A percentile compares a stretch with the other conserved stretches of the same genome.
phyloP scores from a whole-genome alignment of 805 yeast genomes.

The Sungouiozyma ichnusensis region DNA sequence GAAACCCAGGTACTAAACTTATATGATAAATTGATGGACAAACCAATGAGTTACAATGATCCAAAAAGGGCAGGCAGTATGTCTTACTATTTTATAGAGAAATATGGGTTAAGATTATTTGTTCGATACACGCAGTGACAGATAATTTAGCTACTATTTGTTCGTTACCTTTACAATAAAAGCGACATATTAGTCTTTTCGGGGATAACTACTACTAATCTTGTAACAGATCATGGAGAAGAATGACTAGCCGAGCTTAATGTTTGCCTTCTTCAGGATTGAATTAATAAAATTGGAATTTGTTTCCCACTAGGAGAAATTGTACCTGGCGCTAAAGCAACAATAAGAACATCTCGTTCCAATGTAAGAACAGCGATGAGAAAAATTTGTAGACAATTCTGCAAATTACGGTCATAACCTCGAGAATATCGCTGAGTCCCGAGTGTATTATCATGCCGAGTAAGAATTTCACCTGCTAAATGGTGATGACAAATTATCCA shows the following conservation, averaged over 20 bases:
- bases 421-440: slow-evolving; percentile 71
- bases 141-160: slow-evolving; percentile 85
- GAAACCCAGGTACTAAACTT: slow-evolving; percentile 6
- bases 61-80: slow-evolving; percentile 38
- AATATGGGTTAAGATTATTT: slow-evolving; percentile 73
- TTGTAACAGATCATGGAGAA: slow-evolving; percentile 55
- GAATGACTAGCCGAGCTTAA: slow-evolving; percentile 54
- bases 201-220: slow-evolving; percentile 88
- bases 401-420: slow-evolving; percentile 59
- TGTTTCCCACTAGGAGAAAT: slow-evolving; percentile 89
- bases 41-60: slow-evolving; percentile 33
- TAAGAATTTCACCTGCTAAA: slow-evolving; percentile 68
- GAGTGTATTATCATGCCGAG: slow-evolving; percentile 80
- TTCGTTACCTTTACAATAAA: slow-evolving; percentile 62
- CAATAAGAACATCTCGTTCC: slow-evolving; percentile 43
- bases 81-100: slow-evolving; percentile 48
- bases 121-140: slow-evolving; percentile 65
- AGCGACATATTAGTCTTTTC: slow-evolving; percentile 73
- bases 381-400: slow-evolving; percentile 26
- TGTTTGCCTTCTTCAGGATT: slow-evolving; percentile 28
- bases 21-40: slow-evolving; percentile 28
- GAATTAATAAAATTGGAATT: slow-evolving; percentile 51
- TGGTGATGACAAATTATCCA: background rate
- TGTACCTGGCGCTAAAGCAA: slow-evolving; percentile 69
- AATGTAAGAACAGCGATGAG: slow-evolving; percentile 21